Percentiles rank a stretch among this genome's conserved stretches.
Conservation (phyloP, 495 filamentous ascomycete genomes). For the Aspergillus olivimuriae region DNA sequence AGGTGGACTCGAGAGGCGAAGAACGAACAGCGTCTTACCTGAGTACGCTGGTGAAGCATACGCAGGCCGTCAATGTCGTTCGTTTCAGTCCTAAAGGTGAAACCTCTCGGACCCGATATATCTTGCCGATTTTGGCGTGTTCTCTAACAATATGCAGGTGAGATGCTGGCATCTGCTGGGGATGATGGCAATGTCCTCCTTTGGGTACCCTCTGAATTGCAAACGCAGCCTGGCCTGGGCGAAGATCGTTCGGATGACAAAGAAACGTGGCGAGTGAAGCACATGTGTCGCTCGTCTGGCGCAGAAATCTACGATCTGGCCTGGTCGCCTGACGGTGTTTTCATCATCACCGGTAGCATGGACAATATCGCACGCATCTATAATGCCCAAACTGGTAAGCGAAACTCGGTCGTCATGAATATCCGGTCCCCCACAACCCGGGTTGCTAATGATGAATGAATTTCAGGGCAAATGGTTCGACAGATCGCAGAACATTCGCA, state of each 20-base stretch:
- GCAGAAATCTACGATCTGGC: conserved; percentile 97
- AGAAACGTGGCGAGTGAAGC: conserved; percentile 92
- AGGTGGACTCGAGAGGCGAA: conserved; percentile 78
- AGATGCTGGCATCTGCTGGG: conserved; percentile 88
- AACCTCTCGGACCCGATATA: no score
- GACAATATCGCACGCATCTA: conserved; percentile 97
- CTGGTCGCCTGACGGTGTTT: conserved; percentile 94
- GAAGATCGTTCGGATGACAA: conserved; percentile 87
- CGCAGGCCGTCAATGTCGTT: conserved; percentile 97
- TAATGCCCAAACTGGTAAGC: conserved; percentile 83
- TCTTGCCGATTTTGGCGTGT: no score
- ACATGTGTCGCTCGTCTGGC: conserved; percentile 90
- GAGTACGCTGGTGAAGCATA: conserved; percentile 85
- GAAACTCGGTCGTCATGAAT: background rate
- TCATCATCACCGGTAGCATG: conserved; percentile 98
- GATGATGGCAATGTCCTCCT: conserved; percentile 95
- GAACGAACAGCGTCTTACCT: conserved; percentile 84
- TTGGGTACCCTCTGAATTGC: conserved; percentile 84
- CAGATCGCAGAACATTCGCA: conserved; percentile 99
- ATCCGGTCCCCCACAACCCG: background rate
- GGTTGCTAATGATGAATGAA: conserved; percentile 12
- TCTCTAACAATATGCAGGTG: conserved; percentile 51
- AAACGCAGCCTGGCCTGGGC: conserved; percentile 59
- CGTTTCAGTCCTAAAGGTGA: conserved; percentile 92
- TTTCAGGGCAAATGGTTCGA: conserved; percentile 74